Conservation (phyloP, 1,284 basidiomycete species). For the Leccinum idahoense region DNA sequence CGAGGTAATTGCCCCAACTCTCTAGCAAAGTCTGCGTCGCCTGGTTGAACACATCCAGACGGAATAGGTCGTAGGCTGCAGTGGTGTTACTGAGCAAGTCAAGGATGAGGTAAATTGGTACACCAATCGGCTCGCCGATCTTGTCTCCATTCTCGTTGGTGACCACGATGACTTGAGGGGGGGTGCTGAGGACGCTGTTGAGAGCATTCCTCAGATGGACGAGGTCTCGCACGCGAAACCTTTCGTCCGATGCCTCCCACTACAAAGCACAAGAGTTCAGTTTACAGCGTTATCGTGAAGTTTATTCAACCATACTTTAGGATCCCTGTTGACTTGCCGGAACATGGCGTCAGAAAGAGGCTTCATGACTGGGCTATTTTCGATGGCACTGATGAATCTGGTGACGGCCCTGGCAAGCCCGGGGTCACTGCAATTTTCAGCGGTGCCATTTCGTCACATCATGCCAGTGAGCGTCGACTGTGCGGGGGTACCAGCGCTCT, state of each 20-base stretch:
- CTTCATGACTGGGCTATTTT: neutral
- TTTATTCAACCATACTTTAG: neutral
- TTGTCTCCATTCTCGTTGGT: neutral
- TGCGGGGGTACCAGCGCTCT: too few relatives aligned
- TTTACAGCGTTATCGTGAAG: neutral
- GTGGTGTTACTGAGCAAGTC: slow-evolving; percentile 20
- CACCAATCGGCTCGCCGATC: slow-evolving; percentile 19
- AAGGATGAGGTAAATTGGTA: slow-evolving; percentile 17
- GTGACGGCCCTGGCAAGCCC: neutral
- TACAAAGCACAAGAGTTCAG: neutral
- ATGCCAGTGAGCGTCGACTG: too few relatives aligned
- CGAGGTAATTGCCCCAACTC: slow-evolving; percentile 9
- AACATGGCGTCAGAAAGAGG: neutral
- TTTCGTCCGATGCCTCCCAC: slow-evolving; percentile 2
- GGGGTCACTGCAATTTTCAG: too few relatives aligned
- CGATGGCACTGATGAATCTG: neutral
- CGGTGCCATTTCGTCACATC: too few relatives aligned
- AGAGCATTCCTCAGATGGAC: slow-evolving; percentile 7
- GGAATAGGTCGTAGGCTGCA: slow-evolving; percentile 18
- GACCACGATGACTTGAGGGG: slow-evolving; percentile 9
- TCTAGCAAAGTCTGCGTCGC: slow-evolving; percentile 14
- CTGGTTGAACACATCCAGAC: slow-evolving; percentile 15
- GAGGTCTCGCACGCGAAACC: slow-evolving; percentile 5
- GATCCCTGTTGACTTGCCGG: slow-evolving; percentile 7
- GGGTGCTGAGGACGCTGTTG: slow-evolving; percentile 5